Conservation (phyloP, 306 rosid genomes). For the Sphenostylis stenocarpa region DNA sequence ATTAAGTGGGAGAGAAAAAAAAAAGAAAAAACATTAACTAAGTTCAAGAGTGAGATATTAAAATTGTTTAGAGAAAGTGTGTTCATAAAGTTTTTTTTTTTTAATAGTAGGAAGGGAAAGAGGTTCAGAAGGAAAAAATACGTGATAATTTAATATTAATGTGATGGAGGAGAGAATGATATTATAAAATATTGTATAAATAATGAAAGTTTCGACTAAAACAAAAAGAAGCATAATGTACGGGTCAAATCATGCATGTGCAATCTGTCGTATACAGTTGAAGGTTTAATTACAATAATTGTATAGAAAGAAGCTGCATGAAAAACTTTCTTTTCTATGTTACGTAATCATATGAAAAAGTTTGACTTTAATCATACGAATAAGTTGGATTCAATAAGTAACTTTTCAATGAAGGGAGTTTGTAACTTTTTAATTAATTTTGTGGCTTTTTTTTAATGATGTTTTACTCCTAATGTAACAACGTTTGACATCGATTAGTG, state of each 20-base stretch:
- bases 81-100: not conserved
- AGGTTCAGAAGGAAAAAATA: not conserved
- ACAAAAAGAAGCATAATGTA: constrained; percentile 1
- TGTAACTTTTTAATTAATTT: not conserved
- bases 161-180: not conserved
- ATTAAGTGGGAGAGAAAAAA: not conserved
- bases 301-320: not conserved
- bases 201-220: not conserved
- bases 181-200: not conserved
- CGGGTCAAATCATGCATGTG: constrained; percentile 25
- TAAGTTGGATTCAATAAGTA: not conserved
- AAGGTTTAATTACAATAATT: not conserved
- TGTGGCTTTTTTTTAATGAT: not conserved
- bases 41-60: too few relatives aligned
- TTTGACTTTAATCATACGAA: not conserved
- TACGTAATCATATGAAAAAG: not conserved
- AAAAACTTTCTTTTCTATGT: not conserved
- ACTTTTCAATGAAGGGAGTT: not conserved
- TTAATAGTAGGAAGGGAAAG: not conserved
- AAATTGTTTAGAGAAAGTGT: not conserved
- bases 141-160: not conserved
- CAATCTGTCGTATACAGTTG: constrained; percentile 1
- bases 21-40: not conserved
- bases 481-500: too few relatives aligned
- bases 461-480: not conserved